Percentiles rank a stretch among this genome's conserved stretches.
Conservation (phyloP, 495 filamentous ascomycete genomes). For the Thozetella sp. region DNA sequence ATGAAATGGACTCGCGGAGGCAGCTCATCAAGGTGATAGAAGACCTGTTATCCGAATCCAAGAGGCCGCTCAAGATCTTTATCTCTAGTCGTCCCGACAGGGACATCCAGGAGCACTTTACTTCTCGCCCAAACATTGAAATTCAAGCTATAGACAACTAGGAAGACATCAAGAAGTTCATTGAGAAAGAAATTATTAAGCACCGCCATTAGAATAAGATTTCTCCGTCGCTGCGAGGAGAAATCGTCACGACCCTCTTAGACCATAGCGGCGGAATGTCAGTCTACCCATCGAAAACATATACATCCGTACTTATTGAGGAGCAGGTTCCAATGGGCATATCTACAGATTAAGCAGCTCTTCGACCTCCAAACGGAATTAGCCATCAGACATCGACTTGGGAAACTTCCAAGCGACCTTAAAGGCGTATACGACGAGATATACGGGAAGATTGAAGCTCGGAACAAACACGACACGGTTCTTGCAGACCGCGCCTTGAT, state of each 20-base stretch:
- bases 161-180: constrained; percentile 26
- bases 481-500: constrained; percentile 31
- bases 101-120: constrained; percentile 27
- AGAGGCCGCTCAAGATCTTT: constrained; percentile 39
- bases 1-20: constrained; percentile 12
- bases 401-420: constrained; percentile 30
- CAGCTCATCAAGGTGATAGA: constrained; percentile 15
- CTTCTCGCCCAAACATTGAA: constrained; percentile 23
- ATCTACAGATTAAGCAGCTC: constrained; percentile 36
- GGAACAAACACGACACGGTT: constrained; percentile 14
- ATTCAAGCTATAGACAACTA: constrained; percentile 33
- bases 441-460: constrained; percentile 16
- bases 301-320: background rate
- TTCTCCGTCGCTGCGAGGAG: constrained; percentile 12
- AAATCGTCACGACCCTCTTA: constrained; percentile 15
- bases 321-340: constrained; percentile 34
- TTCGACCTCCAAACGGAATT: constrained; percentile 11
- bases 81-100: constrained; percentile 44
- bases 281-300: background rate
- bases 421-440: constrained; percentile 36
- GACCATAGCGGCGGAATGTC: constrained; percentile 9
- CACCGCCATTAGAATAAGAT: constrained; percentile 13
- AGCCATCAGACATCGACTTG: constrained; percentile 24
- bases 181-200: constrained; percentile 13
- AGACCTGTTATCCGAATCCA: constrained; percentile 20